Conservation (phyloP, 2,329 filamentous ascomycete species). For the Cladobotryum protrusum region DNA sequence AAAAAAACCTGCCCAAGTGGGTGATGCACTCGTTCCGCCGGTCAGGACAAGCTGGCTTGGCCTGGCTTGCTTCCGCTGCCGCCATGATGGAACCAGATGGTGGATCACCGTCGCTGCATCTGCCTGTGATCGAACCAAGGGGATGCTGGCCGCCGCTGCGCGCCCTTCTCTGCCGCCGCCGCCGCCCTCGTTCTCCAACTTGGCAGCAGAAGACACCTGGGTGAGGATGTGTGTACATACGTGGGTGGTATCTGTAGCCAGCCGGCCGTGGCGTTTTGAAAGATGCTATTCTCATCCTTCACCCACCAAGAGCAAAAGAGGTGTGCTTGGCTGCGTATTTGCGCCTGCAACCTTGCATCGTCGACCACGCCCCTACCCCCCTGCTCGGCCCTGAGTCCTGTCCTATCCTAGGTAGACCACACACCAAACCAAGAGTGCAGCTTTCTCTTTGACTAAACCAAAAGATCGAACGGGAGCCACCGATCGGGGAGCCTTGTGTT, state of each 20-base stretch:
- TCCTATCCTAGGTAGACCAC: neutral
- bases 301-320: neutral
- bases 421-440: neutral
- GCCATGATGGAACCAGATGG: too few relatives aligned
- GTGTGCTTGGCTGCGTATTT: constrained; percentile 7
- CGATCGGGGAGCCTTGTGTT: constrained; percentile 9
- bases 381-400: constrained; percentile 2
- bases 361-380: constrained; percentile 6
- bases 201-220: too few relatives aligned
- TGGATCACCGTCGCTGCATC: too few relatives aligned
- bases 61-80: too few relatives aligned
- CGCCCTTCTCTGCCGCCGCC: too few relatives aligned
- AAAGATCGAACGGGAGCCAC: constrained; percentile 15
- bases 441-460: constrained; percentile 8
- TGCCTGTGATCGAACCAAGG: too few relatives aligned
- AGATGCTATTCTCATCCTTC: constrained; percentile 1
- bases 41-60: too few relatives aligned
- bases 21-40: too few relatives aligned
- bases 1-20: too few relatives aligned
- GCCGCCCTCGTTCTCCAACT: too few relatives aligned
- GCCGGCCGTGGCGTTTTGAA: constrained; percentile 7
- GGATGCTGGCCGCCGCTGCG: too few relatives aligned
- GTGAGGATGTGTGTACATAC: too few relatives aligned
- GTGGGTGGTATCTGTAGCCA: neutral
- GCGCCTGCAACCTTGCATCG: constrained; percentile 8